Evolutionary conservation across 2,329 filamentous ascomycete genomes (phyloP).

Genomic region (Colletotrichum siamense): DNA sequence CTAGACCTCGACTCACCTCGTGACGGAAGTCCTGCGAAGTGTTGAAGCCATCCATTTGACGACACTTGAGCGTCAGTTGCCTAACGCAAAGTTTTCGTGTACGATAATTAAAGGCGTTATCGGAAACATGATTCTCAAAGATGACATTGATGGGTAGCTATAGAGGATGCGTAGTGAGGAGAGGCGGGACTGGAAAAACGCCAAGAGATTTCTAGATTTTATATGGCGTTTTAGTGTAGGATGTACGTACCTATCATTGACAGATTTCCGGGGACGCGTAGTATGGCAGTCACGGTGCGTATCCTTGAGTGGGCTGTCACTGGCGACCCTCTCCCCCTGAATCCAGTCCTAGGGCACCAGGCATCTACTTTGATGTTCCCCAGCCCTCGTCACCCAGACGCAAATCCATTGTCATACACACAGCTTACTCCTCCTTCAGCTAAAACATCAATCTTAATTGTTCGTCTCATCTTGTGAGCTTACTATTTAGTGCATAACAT

Average conservation of each 20-base stretch:
- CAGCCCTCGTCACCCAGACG: background rate
- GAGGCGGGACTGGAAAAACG: accelerated
- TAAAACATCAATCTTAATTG: background rate
- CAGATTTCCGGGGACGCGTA: background rate
- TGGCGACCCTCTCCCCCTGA: background rate
- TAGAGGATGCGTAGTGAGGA: background rate
- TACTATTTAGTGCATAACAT: background rate
- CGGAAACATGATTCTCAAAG: background rate
- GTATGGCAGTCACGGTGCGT: background rate
- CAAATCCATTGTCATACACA: background rate
- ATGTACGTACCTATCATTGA: background rate
- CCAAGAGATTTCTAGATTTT: background rate
- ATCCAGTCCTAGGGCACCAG: background rate
- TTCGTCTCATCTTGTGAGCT: background rate
- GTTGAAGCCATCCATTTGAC: background rate
- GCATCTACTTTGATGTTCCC: background rate
- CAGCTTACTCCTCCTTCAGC: accelerated
- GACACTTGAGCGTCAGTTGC: background rate
- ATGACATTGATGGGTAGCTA: background rate
- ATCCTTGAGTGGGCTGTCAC: background rate
- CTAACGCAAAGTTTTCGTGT: accelerated
- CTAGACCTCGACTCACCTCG: background rate
- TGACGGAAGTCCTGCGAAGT: background rate
- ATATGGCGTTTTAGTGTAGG: background rate
- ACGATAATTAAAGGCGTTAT: background rate